A percentile compares a stretch with the other conserved stretches of the same genome.
Evolutionary conservation across 176 grass and related monocot species (phyloP).

Genomic region (Bolboschoenus planiculmis): DNA sequence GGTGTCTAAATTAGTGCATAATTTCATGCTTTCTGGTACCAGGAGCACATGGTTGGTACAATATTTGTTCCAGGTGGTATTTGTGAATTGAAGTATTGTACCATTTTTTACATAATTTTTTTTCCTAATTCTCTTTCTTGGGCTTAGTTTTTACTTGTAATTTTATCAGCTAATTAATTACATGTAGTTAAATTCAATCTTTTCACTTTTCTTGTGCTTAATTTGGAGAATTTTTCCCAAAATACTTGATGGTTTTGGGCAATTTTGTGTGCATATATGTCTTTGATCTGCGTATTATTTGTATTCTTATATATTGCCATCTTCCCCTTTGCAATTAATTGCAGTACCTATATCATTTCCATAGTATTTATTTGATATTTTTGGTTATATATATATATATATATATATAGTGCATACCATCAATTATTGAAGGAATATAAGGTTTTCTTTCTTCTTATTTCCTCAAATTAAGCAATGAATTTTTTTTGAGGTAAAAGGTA

Average conservation of each 20-base stretch:
- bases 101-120: neutral
- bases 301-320: neutral
- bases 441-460: neutral
- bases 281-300: neutral
- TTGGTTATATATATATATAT: too few species aligned
- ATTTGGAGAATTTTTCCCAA: neutral
- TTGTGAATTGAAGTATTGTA: neutral
- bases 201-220: neutral
- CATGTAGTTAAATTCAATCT: neutral
- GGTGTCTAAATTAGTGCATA: neutral
- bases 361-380: too few species aligned
- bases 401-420: neutral
- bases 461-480: neutral
- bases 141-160: neutral
- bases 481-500: neutral
- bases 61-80: neutral
- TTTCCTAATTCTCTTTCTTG: neutral
- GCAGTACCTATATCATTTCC: neutral
- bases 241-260: neutral
- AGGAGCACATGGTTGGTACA: neutral
- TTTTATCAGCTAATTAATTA: neutral
- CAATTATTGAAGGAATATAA: neutral
- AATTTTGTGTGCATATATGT: neutral
- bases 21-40: neutral
- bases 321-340: neutral